A percentile compares a stretch with the other conserved stretches of the same genome.
Conservation (phyloP, 495 filamentous ascomycete species). For the Baudoinia panamericana region DNA sequence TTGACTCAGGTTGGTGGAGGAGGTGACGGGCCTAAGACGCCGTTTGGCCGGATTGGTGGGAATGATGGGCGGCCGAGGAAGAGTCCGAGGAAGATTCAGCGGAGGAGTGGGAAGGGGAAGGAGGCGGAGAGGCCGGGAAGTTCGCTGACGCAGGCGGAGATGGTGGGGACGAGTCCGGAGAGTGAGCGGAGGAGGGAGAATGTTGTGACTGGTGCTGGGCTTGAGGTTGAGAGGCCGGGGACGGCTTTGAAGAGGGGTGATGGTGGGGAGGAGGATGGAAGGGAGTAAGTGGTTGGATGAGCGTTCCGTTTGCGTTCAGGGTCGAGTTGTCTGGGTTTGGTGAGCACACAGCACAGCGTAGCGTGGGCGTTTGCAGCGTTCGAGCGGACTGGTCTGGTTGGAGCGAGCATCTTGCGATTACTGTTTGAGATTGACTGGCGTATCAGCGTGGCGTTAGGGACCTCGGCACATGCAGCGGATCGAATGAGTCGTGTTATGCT, state of each 20-base stretch:
- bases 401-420: too few species aligned
- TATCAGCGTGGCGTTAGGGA: too few species aligned
- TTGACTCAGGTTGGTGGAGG: too few species aligned
- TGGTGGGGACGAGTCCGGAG: constrained; percentile 6
- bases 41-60: constrained; percentile 1
- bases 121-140: constrained; percentile 4
- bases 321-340: too few species aligned
- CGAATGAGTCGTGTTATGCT: too few species aligned
- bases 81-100: constrained; percentile 15
- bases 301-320: too few species aligned
- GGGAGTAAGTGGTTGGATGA: not conserved
- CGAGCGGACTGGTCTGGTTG: too few species aligned
- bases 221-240: constrained; percentile 6
- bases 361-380: too few species aligned
- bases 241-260: constrained; percentile 5
- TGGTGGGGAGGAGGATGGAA: not conserved
- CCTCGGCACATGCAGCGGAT: too few species aligned
- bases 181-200: constrained; percentile 1
- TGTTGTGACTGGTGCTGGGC: not conserved
- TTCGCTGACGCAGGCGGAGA: not conserved
- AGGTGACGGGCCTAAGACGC: not conserved
- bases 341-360: too few species aligned
- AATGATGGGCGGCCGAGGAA: constrained; percentile 1
- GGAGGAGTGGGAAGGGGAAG: constrained; percentile 9
- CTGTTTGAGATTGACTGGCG: too few species aligned